Evolutionary conservation across 306 rosid genomes (phyloP).

Genomic region (Cucumis melo): DNA sequence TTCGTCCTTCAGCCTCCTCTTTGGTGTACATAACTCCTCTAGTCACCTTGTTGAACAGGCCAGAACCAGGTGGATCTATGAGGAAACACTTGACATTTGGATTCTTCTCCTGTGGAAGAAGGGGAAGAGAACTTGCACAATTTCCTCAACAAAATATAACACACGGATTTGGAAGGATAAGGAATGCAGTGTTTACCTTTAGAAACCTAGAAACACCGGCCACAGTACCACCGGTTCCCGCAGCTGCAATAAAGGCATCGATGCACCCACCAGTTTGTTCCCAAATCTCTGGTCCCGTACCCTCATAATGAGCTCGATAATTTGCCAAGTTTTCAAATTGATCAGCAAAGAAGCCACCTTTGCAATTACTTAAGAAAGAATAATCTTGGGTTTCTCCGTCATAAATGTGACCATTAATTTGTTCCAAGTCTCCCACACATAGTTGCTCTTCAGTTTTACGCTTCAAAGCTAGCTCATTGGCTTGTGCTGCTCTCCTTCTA

Average conservation of each 20-base stretch:
- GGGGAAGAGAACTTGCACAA: not conserved
- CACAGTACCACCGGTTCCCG: conserved; percentile 91
- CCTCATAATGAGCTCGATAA: conserved; percentile 69
- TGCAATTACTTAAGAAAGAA: conserved; percentile 23
- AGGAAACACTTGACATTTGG: conserved; percentile 65
- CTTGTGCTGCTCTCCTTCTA: conserved; percentile 59
- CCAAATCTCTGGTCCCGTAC: conserved; percentile 96
- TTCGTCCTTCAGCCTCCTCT: conserved; percentile 85
- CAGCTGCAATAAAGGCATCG: conserved; percentile 81
- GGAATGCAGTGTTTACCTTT: conserved; percentile 28
- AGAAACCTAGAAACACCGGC: conserved; percentile 66
- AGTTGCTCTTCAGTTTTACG: conserved; percentile 14
- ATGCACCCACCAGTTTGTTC: conserved; percentile 54
- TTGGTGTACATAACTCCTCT: conserved; percentile 87
- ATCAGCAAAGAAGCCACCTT: conserved; percentile 86
- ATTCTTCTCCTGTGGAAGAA: conserved; percentile 51
- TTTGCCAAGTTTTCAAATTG: conserved; percentile 90
- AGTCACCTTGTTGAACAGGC: conserved; percentile 75
- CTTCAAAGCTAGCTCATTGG: conserved; percentile 46
- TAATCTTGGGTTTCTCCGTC: conserved; percentile 22
- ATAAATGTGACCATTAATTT: conserved; percentile 22
- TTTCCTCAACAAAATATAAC: not conserved
- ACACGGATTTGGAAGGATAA: not conserved
- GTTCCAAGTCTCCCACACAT: conserved; percentile 15
- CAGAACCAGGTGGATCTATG: conserved; percentile 93